These are phyloP conservation scores for Pseudogymnoascus sp. DNA, from an alignment of 2,329 filamentous ascomycete genomes.

Conservation along the genomic window DNA sequence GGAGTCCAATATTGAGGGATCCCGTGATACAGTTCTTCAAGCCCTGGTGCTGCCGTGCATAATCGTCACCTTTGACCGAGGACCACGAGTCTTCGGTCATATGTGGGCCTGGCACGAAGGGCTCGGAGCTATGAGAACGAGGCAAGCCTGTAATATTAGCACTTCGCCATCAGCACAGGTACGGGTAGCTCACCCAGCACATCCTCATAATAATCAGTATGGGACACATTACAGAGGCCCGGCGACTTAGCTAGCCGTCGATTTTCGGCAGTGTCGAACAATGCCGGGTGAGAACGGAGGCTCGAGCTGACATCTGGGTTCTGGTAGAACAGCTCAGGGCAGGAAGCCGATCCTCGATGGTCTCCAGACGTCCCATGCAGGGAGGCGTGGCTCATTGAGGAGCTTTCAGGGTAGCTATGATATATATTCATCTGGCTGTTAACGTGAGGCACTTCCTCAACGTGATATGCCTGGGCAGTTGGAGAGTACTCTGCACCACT, in stretches of 20 bases:
- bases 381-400: conserved; percentile 49
- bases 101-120: neutral
- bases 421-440: conserved; percentile 51
- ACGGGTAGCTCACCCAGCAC: conserved; percentile 29
- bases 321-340: conserved; percentile 53
- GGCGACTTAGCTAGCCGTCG: conserved; percentile 26
- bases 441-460: conserved; percentile 50
- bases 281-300: conserved; percentile 51
- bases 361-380: conserved; percentile 48
- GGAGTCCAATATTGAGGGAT: neutral
- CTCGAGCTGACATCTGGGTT: conserved; percentile 54
- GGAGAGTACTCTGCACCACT: conserved; percentile 49
- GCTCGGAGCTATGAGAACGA: neutral
- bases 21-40: neutral
- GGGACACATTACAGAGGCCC: conserved; percentile 13
- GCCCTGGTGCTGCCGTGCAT: neutral
- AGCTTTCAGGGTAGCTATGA: conserved; percentile 47
- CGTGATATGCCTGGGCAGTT: conserved; percentile 44
- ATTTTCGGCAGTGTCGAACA: conserved; percentile 39
- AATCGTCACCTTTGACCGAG: conserved; percentile 27
- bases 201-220: conserved; percentile 32
- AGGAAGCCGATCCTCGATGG: conserved; percentile 48
- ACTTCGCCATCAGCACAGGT: neutral
- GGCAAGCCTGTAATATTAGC: neutral
- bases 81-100: conserved; percentile 19